A percentile compares a stretch with the other conserved stretches of the same genome.
phyloP scores from a whole-genome alignment of 208 protist species.

The Leptomonas seymouri region DNA sequence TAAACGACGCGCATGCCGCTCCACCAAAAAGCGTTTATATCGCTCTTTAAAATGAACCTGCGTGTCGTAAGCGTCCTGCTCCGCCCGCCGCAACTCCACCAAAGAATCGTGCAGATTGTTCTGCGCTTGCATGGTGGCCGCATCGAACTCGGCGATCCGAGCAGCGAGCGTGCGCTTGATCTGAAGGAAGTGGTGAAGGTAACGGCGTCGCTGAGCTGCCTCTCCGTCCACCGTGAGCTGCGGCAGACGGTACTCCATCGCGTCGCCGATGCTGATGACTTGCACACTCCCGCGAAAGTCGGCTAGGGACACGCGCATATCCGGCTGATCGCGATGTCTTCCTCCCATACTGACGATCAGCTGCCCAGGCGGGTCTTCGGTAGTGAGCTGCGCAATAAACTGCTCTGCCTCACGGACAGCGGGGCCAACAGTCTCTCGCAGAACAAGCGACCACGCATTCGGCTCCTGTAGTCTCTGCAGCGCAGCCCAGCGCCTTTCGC shows the following conservation, averaged over 20 bases:
- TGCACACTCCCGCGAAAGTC: slow-evolving; percentile 19
- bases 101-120: background rate
- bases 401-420: slow-evolving; percentile 25
- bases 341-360: slow-evolving; percentile 4
- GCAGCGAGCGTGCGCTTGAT: slow-evolving; percentile 6
- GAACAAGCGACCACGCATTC: slow-evolving; percentile 25
- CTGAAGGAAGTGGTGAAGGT: slow-evolving; percentile 18
- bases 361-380: slow-evolving; percentile 22
- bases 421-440: slow-evolving; percentile 13
- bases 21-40: slow-evolving; percentile 26
- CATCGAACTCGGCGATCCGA: slow-evolving; percentile 16
- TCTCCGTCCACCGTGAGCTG: slow-evolving; percentile 16
- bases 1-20: slow-evolving; percentile 2
- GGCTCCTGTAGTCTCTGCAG: slow-evolving; percentile 33
- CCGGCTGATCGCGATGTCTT: no score
- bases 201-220: slow-evolving; percentile 8
- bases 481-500: slow-evolving; percentile 25
- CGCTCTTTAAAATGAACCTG: slow-evolving; percentile 13
- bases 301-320: slow-evolving; percentile 14
- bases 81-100: slow-evolving; percentile 8
- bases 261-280: background rate
- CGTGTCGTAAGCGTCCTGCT: slow-evolving; percentile 25
- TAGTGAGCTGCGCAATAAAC: slow-evolving; percentile 22
- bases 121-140: slow-evolving; percentile 11
- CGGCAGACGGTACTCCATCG: slow-evolving; percentile 6